Percentiles rank a stretch among this genome's conserved stretches.
Conservation (phyloP, 148 eudicot species). For the Arbutus unedo region DNA sequence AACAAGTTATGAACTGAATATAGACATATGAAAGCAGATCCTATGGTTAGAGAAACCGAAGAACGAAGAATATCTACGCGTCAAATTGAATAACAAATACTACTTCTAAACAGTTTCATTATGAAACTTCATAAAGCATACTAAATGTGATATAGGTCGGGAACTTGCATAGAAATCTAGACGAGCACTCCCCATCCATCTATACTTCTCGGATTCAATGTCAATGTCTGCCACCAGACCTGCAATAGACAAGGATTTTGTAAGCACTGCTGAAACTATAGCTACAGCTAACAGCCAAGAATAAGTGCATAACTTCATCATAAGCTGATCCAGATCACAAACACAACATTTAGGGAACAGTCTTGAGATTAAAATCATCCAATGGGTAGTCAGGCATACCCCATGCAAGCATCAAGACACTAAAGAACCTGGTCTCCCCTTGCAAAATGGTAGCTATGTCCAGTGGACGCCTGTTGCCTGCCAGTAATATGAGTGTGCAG, state of each 20-base stretch:
- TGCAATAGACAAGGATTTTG: conserved; percentile 23
- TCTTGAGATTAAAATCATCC: conserved; percentile 2
- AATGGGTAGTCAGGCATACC: conserved; percentile 39
- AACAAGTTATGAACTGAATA: background rate
- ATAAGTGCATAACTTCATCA: background rate
- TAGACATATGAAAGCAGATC: background rate
- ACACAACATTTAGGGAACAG: background rate
- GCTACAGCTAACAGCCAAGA: background rate
- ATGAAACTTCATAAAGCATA: background rate
- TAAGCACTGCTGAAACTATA: background rate
- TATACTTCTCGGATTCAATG: conserved; percentile 92
- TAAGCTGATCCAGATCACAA: background rate
- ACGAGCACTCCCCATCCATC: conserved; percentile 98
- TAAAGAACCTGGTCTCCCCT: conserved; percentile 66
- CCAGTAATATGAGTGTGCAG: conserved; percentile 14
- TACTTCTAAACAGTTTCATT: background rate
- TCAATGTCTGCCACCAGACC: conserved; percentile 94
- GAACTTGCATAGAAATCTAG: conserved; percentile 74
- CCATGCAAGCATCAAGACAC: conserved; percentile 97
- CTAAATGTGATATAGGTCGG: background rate
- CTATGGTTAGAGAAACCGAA: background rate
- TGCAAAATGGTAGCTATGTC: conserved; percentile 86
- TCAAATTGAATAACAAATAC: background rate
- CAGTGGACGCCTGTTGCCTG: conserved; percentile 72
- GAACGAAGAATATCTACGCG: background rate